These are phyloP conservation scores for Aspergillus quadrilineatus DNA, from an alignment of 2,329 filamentous ascomycete genomes.

Conservation along the genomic window DNA sequence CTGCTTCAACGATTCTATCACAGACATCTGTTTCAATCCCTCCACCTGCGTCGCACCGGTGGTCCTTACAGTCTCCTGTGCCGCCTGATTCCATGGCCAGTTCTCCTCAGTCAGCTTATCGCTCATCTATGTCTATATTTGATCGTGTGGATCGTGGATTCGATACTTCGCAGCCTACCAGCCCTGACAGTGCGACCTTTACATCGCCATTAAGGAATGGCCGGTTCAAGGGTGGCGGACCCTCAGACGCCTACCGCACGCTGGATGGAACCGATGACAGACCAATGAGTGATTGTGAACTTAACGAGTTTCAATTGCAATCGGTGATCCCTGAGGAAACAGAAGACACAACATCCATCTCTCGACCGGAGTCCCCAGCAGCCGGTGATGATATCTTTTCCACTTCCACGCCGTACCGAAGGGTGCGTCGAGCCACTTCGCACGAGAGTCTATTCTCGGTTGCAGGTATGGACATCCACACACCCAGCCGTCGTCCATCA, in stretches of 20 bases:
- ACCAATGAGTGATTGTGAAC: constrained; percentile 20
- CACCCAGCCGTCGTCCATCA: constrained; percentile 70
- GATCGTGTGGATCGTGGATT: constrained; percentile 65
- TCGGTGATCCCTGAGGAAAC: constrained; percentile 42
- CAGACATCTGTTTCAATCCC: constrained; percentile 61
- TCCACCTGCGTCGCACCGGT: constrained; percentile 42
- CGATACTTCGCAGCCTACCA: constrained; percentile 73
- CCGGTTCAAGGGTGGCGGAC: constrained; percentile 59
- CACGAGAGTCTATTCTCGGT: constrained; percentile 90
- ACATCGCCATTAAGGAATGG: constrained; percentile 64
- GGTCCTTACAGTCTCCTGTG: constrained; percentile 42
- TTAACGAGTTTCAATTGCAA: constrained; percentile 26
- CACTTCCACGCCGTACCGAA: constrained; percentile 34
- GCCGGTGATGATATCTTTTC: constrained; percentile 26
- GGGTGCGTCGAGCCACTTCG: constrained; percentile 66
- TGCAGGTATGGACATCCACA: constrained; percentile 85
- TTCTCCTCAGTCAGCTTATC: constrained; percentile 74
- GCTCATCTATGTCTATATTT: constrained; percentile 69
- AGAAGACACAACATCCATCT: constrained; percentile 28
- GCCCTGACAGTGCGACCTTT: constrained; percentile 71
- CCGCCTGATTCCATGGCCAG: constrained; percentile 66
- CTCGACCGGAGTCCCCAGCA: constrained; percentile 14
- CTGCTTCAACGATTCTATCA: constrained; percentile 61
- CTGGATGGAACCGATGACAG: constrained; percentile 17
- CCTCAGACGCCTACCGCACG: constrained; percentile 54